Evolutionary conservation across 164 flowering plant species (phyloP), one percentile per base, ranked within the genome.

Genomic region (Piper betle): DNA sequence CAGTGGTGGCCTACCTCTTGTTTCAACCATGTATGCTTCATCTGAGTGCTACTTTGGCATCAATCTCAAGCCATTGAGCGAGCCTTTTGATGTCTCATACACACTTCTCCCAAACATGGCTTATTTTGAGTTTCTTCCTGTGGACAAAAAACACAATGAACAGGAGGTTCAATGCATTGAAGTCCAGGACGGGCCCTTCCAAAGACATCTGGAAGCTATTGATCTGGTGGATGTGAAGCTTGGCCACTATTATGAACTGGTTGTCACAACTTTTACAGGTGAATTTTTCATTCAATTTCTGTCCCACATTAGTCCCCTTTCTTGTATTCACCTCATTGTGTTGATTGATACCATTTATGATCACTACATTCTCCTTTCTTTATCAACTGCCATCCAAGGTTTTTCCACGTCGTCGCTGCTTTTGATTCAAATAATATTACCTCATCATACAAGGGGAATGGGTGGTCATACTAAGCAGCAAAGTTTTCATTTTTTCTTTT

Each of bases 51-150:
- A 80, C 58, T 83, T 83, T 67, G 87, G 91, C 3, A 69, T 81
- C 37, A 85, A 85, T 68, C 75, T 85, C 6, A 77, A 81, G 11
- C 91, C 91, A 4, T 33, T 83, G 17, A 77, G 82, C 41, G 66
- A 80, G 50, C 86, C 86, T 48, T 71, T 76, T 37, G 81, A 80
- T 55, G 86, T 85, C 17, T 70, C 80, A 18, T 85, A 85, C 66
- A 83, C 88, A 5, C 75, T 85, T 46, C 73, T 85, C 20, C 88
- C 91, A 6, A 80, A 77, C 73, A 83, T 85, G 91, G 86, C 86
- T 59, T 85, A 78, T 64, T 83, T 81, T 41, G 88, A 85, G 68
- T 85, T 85, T 74, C 65, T 83, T 59, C 85, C 87, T 0, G 77
- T 81, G 42, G 58, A 77, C 25, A 65, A 66, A 41, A 69, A 61